Percentiles rank a stretch among this genome's conserved stretches.
phyloP scores from a whole-genome alignment of 1,284 basidiomycete species.

The Fomitiporia mediterranea region DNA sequence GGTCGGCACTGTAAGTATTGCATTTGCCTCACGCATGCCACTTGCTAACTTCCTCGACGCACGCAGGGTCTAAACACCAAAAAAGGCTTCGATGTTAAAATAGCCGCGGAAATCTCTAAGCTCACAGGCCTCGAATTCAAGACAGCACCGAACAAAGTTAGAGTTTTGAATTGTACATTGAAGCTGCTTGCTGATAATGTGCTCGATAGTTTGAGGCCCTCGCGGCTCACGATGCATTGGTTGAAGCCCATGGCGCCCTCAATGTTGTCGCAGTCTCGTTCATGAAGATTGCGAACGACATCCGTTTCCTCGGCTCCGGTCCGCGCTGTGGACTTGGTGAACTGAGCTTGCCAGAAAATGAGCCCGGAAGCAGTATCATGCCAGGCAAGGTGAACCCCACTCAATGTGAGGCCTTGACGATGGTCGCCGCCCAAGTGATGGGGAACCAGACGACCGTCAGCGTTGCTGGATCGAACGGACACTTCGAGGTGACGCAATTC shows the following conservation, averaged over 20 bases:
- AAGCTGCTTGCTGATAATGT: slow-evolving; percentile 10
- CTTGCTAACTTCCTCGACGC: slow-evolving; percentile 4
- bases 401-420: slow-evolving; percentile 97
- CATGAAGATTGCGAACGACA: slow-evolving; percentile 99
- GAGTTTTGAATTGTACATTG: background rate
- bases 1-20: slow-evolving; percentile 81
- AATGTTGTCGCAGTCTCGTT: slow-evolving; percentile 93
- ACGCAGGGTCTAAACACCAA: slow-evolving; percentile 91
- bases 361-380: slow-evolving; percentile 99
- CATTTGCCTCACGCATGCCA: background rate
- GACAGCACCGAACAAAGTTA: slow-evolving; percentile 96
- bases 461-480: slow-evolving; percentile 91
- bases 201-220: slow-evolving; percentile 87
- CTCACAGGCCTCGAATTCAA: slow-evolving; percentile 89
- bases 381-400: slow-evolving; percentile 99
- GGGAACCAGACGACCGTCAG: slow-evolving; percentile 96
- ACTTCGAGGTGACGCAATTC: slow-evolving; percentile 78
- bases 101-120: slow-evolving; percentile 90
- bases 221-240: slow-evolving; percentile 94
- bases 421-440: slow-evolving; percentile 99
- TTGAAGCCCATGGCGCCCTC: slow-evolving; percentile 94
- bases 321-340: slow-evolving; percentile 98
- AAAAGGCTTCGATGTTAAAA: slow-evolving; percentile 93
- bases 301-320: slow-evolving; percentile 95
- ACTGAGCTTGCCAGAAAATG: slow-evolving; percentile 93